phyloP scores from a whole-genome alignment of 176 grass and related monocot genomes.

The Cocos nucifera region DNA sequence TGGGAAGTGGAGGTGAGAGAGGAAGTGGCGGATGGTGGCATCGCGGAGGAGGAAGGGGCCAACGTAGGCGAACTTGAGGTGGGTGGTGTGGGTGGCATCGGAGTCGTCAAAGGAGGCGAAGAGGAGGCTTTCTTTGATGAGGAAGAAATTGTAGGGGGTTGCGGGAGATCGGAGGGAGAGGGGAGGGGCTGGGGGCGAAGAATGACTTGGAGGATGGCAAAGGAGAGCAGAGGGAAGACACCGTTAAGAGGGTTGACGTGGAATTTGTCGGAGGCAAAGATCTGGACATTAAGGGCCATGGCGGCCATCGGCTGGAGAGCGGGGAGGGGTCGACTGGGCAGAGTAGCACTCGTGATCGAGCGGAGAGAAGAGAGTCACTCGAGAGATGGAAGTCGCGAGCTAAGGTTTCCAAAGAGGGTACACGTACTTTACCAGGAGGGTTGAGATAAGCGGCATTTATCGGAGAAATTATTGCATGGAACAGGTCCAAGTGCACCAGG shows the following conservation, averaged over 20 bases:
- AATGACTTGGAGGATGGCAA: constrained; percentile 56
- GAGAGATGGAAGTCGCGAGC: no score
- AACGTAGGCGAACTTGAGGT: constrained; percentile 52
- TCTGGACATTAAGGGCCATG: constrained; percentile 77
- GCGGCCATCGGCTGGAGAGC: constrained; percentile 37
- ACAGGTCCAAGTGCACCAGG: no score
- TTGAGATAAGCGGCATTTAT: no score
- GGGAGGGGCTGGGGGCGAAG: constrained; percentile 51
- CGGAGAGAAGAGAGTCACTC: no score
- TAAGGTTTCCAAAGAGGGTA: no score
- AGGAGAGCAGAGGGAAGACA: constrained; percentile 39
- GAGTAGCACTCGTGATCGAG: no score
- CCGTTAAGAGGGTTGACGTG: constrained; percentile 76
- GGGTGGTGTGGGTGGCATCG: constrained; percentile 13
- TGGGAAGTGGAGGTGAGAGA: constrained; percentile 25
- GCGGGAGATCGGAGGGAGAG: constrained; percentile 40
- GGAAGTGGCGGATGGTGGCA: constrained; percentile 22
- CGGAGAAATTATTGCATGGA: no score
- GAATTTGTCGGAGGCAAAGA: constrained; percentile 79
- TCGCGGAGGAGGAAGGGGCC: constrained; percentile 59
- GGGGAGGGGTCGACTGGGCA: no score
- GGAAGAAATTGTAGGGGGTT: constrained; percentile 68
- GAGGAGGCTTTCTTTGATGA: constrained; percentile 60
- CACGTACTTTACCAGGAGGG: no score
- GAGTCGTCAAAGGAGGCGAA: constrained; percentile 38